phyloP scores from a whole-genome alignment of 2,329 filamentous ascomycete species.

The Colletotrichum destructivum region DNA sequence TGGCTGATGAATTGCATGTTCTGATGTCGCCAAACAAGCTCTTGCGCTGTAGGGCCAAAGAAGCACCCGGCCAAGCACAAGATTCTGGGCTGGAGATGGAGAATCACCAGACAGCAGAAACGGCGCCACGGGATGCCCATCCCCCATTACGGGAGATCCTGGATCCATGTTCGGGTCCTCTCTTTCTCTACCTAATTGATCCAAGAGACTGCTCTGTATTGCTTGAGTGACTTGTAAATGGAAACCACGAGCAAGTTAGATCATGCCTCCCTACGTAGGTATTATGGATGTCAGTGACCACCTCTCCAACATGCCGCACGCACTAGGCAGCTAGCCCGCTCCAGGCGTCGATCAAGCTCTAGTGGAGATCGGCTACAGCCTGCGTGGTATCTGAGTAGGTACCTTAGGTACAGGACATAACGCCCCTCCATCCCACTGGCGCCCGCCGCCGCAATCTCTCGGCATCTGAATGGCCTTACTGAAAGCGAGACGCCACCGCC shows the following conservation, averaged over 20 bases:
- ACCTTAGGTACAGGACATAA: background rate
- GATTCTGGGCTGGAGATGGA: conserved; percentile 24
- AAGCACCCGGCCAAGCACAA: conserved; percentile 30
- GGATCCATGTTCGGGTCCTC: background rate
- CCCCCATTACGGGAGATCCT: background rate
- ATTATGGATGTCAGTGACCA: no score
- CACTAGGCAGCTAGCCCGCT: conserved; percentile 12
- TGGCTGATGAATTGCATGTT: conserved; percentile 7
- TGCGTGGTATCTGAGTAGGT: no score
- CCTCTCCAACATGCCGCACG: background rate
- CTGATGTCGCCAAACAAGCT: conserved; percentile 23
- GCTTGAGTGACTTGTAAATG: background rate
- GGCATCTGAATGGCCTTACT: conserved; percentile 26
- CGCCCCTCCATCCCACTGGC: conserved; percentile 11
- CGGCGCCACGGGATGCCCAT: conserved; percentile 29
- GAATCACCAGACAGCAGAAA: conserved; percentile 31
- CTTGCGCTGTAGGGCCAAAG: conserved; percentile 27
- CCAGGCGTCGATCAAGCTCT: conserved; percentile 25
- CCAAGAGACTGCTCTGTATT: background rate
- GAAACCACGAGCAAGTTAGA: background rate
- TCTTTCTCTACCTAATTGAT: background rate
- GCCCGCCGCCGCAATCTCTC: conserved; percentile 35
- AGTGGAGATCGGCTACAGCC: conserved; percentile 23
- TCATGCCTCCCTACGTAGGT: no score
- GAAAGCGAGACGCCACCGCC: background rate